phyloP scores from a whole-genome alignment of 257 asterid species.

The Plantago major region DNA sequence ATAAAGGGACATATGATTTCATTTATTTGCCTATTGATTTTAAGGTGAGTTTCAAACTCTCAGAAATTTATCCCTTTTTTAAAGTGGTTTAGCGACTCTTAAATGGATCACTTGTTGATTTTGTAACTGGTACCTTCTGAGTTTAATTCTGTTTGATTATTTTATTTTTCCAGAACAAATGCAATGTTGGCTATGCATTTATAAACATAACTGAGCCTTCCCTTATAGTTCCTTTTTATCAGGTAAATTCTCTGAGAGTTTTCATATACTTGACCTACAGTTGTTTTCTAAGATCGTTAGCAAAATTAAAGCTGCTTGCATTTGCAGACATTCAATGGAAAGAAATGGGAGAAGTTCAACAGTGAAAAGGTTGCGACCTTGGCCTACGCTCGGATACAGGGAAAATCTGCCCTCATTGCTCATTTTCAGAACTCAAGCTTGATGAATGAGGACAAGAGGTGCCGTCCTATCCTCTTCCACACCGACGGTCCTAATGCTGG shows the following conservation, averaged over 20 bases:
- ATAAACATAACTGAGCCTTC: constrained; percentile 94
- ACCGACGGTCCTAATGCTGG: constrained; percentile 99
- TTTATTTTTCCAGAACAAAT: constrained; percentile 75
- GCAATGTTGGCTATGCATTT: constrained; percentile 97
- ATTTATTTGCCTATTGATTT: constrained; percentile 93
- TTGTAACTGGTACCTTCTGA: constrained; percentile 12
- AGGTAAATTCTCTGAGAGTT: constrained; percentile 35
- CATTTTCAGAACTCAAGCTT: constrained; percentile 98
- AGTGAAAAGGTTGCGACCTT: constrained; percentile 95
- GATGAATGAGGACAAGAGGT: constrained; percentile 98
- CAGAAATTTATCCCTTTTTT: not conserved
- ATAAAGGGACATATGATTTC: constrained; percentile 92
- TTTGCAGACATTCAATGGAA: constrained; percentile 84
- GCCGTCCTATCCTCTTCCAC: constrained; percentile 94
- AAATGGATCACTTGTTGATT: not conserved
- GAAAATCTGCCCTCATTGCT: constrained; percentile 88
- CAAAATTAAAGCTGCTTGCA: not conserved
- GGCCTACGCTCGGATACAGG: constrained; percentile 98
- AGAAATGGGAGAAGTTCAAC: constrained; percentile 97
- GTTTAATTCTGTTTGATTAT: constrained; percentile 19
- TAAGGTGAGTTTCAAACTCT: constrained; percentile 53
- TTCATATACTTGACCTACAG: constrained; percentile 14
- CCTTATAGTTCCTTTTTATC: constrained; percentile 76
- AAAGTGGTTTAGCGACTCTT: not conserved
- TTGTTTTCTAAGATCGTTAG: constrained; percentile 4